Evolutionary conservation across 2,329 filamentous ascomycete species (phyloP).

Genomic region (Diaporthe ampelina): DNA sequence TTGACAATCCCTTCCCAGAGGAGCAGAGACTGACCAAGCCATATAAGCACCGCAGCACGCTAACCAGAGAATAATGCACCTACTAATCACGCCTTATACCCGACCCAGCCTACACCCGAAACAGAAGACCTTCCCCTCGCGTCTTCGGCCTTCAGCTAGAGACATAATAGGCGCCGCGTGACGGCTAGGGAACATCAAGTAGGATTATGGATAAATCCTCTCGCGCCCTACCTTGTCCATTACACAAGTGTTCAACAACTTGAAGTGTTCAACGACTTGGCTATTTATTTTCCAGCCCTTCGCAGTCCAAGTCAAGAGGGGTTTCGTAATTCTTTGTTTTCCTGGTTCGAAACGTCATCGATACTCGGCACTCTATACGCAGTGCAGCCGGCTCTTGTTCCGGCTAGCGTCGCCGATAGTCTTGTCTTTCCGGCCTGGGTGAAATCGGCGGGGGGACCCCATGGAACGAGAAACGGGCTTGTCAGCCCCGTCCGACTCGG

Average conservation of each 20-base stretch:
- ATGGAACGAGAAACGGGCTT: constrained; percentile 23
- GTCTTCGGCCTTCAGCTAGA: constrained; percentile 27
- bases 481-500: constrained; percentile 31
- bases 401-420: background rate
- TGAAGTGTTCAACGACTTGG: no score
- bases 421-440: background rate
- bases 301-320: background rate
- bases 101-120: constrained; percentile 26
- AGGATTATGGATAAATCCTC: background rate
- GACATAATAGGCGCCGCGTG: background rate
- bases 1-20: constrained; percentile 14
- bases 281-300: background rate
- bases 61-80: background rate
- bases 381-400: background rate
- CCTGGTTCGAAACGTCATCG: background rate
- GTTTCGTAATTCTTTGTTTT: background rate
- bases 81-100: constrained; percentile 18
- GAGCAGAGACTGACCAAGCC: background rate
- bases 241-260: background rate
- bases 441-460: background rate
- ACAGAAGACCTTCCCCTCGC: constrained; percentile 1
- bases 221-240: background rate
- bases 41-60: constrained; percentile 1
- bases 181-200: background rate
- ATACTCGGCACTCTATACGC: background rate